These are phyloP conservation scores for Aphanomyces astaci DNA, from an alignment of 352 stramenopile species.

Conservation along the genomic window DNA sequence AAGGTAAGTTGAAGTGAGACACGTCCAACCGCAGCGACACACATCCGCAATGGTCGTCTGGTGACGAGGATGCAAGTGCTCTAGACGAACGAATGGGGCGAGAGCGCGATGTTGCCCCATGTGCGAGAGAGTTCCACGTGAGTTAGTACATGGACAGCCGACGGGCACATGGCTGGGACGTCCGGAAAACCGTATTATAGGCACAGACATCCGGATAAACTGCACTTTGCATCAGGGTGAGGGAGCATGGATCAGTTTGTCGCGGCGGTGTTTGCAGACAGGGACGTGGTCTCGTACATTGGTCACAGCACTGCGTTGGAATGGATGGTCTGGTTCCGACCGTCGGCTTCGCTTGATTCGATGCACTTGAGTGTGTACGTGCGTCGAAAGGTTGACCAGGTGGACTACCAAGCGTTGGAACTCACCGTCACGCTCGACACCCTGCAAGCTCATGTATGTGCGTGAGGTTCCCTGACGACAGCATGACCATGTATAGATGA, in stretches of 20 bases:
- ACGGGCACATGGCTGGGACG: no score
- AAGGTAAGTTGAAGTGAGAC: neutral
- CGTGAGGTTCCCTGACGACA: neutral
- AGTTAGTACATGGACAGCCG: no score
- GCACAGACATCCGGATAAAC: neutral
- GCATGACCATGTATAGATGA: conserved; percentile 3
- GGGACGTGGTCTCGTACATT: conserved; percentile 3
- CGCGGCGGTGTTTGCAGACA: neutral
- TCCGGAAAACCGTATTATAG: no score
- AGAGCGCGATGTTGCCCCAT: no score
- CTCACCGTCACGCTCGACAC: neutral
- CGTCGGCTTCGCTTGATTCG: neutral
- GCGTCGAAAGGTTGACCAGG: neutral
- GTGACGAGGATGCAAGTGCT: no score
- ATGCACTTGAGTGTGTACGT: conserved; percentile 3
- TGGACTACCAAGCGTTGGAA: neutral
- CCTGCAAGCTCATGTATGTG: neutral
- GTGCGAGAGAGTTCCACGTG: no score
- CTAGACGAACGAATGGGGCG: no score
- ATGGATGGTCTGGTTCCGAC: conserved; percentile 14
- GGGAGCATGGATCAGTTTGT: conserved; percentile 14
- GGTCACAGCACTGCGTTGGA: neutral
- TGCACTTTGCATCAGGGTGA: neutral
- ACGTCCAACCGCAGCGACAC: no score
- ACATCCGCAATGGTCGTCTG: no score